These are phyloP conservation scores for Coniochaeta hoffmannii DNA, from an alignment of 2,329 filamentous ascomycete species.

Conservation along the genomic window DNA sequence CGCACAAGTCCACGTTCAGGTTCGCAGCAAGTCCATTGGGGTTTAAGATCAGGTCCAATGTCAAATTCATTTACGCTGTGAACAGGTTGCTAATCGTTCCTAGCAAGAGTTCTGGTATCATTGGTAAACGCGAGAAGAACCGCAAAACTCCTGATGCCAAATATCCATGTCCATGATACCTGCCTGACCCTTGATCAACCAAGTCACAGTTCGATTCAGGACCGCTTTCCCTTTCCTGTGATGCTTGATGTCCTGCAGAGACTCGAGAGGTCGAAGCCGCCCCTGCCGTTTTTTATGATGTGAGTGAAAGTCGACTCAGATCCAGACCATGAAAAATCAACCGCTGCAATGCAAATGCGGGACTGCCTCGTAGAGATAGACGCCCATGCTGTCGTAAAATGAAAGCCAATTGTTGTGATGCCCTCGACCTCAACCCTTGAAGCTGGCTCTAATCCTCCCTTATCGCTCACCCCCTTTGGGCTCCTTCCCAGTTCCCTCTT, in stretches of 20 bases:
- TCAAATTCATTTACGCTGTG: background rate
- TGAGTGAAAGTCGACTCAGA: background rate
- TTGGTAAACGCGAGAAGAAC: background rate
- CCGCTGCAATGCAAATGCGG: background rate
- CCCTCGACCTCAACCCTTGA: background rate
- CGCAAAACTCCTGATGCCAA: background rate
- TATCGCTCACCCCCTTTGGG: background rate
- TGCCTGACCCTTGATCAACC: background rate
- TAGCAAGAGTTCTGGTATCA: background rate
- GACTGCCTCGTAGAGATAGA: background rate
- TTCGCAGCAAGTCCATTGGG: background rate
- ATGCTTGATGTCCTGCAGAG: background rate
- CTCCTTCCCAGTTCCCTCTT: background rate
- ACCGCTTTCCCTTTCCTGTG: background rate
- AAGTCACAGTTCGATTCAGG: background rate
- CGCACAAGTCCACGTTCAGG: background rate
- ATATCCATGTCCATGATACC: background rate
- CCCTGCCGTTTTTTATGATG: background rate
- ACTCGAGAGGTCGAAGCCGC: background rate
- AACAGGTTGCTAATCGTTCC: background rate
- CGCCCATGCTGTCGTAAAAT: background rate
- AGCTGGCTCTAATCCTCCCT: background rate
- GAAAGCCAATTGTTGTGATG: too few species aligned
- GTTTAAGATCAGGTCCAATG: background rate
- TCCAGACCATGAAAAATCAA: background rate